Evolutionary conservation across 1,284 basidiomycete genomes (phyloP).

Genomic region (Pisolithus thermaeus): DNA sequence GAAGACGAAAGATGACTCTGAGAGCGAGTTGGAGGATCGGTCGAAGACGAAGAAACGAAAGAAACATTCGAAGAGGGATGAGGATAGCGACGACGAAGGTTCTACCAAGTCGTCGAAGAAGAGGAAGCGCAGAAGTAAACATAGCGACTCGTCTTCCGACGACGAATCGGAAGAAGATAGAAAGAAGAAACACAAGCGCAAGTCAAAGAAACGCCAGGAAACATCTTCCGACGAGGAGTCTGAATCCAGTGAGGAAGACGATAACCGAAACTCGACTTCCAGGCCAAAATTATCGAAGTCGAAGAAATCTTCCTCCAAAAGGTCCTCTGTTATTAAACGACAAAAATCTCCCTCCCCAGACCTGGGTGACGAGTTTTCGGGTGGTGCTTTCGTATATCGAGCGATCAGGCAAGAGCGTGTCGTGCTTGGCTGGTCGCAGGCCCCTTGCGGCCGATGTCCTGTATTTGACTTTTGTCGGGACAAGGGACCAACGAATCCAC

Average conservation of each 20-base stretch:
- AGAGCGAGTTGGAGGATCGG: conserved; percentile 13
- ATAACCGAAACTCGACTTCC: conserved; percentile 9
- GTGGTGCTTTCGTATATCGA: conserved; percentile 37
- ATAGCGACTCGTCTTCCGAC: conserved; percentile 7
- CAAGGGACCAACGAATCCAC: conserved; percentile 49
- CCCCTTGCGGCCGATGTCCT: conserved; percentile 48
- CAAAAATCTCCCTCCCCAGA: conserved; percentile 16
- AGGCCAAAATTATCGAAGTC: conserved; percentile 16
- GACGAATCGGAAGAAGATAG: conserved; percentile 13
- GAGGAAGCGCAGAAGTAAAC: conserved; percentile 22
- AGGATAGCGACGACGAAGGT: conserved; percentile 12
- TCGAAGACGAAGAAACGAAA: conserved; percentile 15
- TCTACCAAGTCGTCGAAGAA: conserved; percentile 19
- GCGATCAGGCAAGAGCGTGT: conserved; percentile 40
- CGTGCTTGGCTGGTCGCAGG: conserved; percentile 43
- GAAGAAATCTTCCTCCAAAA: conserved; percentile 15
- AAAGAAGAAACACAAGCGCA: conserved; percentile 20
- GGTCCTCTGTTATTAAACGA: conserved; percentile 9
- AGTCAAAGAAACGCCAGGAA: conserved; percentile 17
- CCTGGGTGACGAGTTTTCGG: conserved; percentile 13
- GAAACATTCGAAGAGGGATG: conserved; percentile 15
- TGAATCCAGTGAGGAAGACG: conserved; percentile 9
- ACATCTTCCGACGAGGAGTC: conserved; percentile 10
- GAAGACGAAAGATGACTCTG: conserved; percentile 12
- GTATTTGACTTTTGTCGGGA: conserved; percentile 48